Base-by-base conservation (phyloP, 164 flowering plant species). In the Stephania yunnanensis region DNA sequence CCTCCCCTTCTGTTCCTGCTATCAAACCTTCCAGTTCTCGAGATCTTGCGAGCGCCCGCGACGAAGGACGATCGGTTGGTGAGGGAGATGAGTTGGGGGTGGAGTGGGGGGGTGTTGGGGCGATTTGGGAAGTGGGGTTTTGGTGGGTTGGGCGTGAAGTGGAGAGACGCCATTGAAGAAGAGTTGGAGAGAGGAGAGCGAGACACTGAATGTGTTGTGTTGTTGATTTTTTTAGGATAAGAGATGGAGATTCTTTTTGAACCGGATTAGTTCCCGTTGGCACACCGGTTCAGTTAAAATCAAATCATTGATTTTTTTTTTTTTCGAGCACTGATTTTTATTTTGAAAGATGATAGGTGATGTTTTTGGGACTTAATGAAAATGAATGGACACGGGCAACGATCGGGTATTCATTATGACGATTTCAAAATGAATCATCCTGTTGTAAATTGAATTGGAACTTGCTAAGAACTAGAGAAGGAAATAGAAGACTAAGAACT, bases 1-100 rank as follows among this genome's bases (percentile, higher is more conserved):
- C 36, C 67, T 25, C 79, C 77, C 74, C 82, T 85, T 78, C 81
- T 80, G 81, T 87, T 89, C 84, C 77, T 86, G 82, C 90, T 83
- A 79, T 90, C 93, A 68, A 86, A 84, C 75, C 81, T 83, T 1
- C 92, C 89, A 0, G 93, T 87, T 77, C 90, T 85, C 10, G 89
- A 82, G 17, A 78, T 19, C 65, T 83, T 80, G 66, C 74, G 80
- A 58, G 86, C 78, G n/a, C 73, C 25, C 22, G 67, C 70, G 9
- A 83, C 10, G 65, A 72, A 73, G 48, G 81, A 70, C n/a, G 68
- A 20, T 48, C 50, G 29, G 48, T 25, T 66, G 10, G 42, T 61
- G 17, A 65, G 46, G 10, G 66, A 46, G n/a, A 76, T 6, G 53
- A 19, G 20, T 58, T 69, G 74, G 7, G 30, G 68, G 7, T 52